These are phyloP conservation scores for Exophiala bonariae DNA, from an alignment of 2,329 filamentous ascomycete species.

Conservation along the genomic window DNA sequence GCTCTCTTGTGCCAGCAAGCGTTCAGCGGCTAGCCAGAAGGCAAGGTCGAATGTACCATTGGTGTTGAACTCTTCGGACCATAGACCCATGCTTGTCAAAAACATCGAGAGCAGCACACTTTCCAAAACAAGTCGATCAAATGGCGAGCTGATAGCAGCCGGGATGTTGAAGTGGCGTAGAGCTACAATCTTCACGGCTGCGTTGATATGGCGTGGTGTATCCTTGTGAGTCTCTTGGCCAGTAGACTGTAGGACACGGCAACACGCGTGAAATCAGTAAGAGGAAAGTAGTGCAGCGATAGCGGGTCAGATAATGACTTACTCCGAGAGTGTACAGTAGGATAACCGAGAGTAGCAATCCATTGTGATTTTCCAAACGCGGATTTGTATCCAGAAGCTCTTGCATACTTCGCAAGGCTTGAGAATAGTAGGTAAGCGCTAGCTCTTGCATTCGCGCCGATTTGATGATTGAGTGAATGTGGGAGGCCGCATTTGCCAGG, in stretches of 20 bases:
- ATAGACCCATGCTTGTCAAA: not conserved
- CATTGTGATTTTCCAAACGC: constrained; percentile 1
- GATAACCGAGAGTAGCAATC: constrained; percentile 4
- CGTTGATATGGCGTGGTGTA: not conserved
- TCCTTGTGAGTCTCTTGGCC: not conserved
- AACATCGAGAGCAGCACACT: constrained; percentile 4
- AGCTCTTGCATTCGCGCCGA: constrained; percentile 1
- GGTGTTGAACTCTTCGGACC: not conserved
- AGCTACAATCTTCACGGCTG: not conserved
- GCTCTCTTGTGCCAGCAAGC: not conserved
- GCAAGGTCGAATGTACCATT: not conserved
- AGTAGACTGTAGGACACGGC: too few species aligned
- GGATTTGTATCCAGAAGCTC: not conserved
- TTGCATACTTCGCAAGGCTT: not conserved
- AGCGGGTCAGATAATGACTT: too few species aligned
- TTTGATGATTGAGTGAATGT: not conserved
- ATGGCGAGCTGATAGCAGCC: not conserved
- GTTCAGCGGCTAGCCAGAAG: constrained; percentile 2
- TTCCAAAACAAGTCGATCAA: constrained; percentile 6
- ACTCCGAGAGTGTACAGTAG: constrained; percentile 4
- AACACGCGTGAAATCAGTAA: too few species aligned
- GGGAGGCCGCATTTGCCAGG: not conserved
- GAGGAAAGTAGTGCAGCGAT: too few species aligned
- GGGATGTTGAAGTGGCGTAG: not conserved
- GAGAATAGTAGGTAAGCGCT: constrained; percentile 2